These are phyloP conservation scores for Hemisphaericaspora xylanilytica DNA, from an alignment of 1,139 yeast species.

Conservation along the genomic window DNA sequence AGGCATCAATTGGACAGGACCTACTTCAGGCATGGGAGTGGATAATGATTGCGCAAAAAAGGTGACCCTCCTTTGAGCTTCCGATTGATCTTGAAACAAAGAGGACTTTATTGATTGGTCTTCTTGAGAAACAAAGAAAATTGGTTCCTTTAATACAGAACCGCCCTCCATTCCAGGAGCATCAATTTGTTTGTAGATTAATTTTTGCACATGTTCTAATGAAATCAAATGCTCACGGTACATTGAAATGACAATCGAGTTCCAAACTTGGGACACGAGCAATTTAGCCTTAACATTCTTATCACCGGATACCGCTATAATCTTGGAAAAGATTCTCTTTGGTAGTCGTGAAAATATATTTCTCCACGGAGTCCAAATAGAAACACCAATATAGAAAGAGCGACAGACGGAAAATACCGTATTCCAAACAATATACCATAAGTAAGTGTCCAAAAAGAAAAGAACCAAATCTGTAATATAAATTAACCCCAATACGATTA, in stretches of 20 bases:
- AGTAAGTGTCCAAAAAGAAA: constrained; percentile 52
- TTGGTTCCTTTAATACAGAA: constrained; percentile 40
- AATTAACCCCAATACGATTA: constrained; percentile 36
- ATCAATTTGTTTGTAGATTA: constrained; percentile 40
- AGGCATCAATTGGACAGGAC: constrained; percentile 45
- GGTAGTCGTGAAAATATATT: constrained; percentile 52
- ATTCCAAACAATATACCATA: constrained; percentile 58
- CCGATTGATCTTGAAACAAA: constrained; percentile 36
- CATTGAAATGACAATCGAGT: constrained; percentile 54
- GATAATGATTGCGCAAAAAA: constrained; percentile 56
- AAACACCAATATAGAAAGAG: constrained; percentile 49
- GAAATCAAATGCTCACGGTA: constrained; percentile 54
- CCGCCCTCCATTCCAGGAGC: constrained; percentile 25
- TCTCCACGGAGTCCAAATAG: constrained; percentile 60
- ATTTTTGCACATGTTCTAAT: constrained; percentile 47
- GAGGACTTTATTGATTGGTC: constrained; percentile 41
- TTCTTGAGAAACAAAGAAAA: constrained; percentile 51
- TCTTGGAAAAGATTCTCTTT: constrained; percentile 47
- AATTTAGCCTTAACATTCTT: constrained; percentile 30
- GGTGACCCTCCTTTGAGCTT: constrained; percentile 51
- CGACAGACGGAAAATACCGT: constrained; percentile 48
- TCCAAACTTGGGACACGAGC: constrained; percentile 51
- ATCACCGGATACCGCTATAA: constrained; percentile 33
- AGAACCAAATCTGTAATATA: constrained; percentile 43
- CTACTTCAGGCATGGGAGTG: constrained; percentile 51